Conservation (phyloP, 139 green algal species). For the Pseudopediastrum boryanum region DNA sequence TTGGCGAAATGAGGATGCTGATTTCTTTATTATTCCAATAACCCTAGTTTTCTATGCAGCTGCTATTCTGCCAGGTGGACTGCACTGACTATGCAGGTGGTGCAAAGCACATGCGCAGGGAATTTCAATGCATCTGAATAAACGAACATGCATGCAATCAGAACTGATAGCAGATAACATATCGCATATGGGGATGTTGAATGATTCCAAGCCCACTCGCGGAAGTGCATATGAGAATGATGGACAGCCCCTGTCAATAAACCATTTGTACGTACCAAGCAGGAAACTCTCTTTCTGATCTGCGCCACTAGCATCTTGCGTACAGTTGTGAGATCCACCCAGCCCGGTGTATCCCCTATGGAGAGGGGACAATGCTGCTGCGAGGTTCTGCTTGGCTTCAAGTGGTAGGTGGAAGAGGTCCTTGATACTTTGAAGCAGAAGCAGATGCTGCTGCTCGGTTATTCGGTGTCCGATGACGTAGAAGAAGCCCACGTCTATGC, state of each 20-base stretch:
- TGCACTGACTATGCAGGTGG: background rate
- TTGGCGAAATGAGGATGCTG: too few species aligned
- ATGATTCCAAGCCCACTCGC: too few species aligned
- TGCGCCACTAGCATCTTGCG: background rate
- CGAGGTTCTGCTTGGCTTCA: background rate
- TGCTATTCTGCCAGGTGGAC: too few species aligned
- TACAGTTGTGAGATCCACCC: slow-evolving; percentile 24
- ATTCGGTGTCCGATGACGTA: slow-evolving; percentile 10
- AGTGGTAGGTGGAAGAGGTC: slow-evolving; percentile 18
- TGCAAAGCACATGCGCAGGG: background rate
- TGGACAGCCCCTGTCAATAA: background rate
- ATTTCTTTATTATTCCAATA: too few species aligned
- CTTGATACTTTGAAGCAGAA: background rate
- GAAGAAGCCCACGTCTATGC: slow-evolving; percentile 25
- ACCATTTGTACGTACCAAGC: background rate
- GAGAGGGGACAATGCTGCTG: slow-evolving; percentile 9
- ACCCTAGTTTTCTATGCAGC: too few species aligned
- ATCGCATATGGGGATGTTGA: background rate
- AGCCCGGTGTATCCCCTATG: slow-evolving; percentile 26
- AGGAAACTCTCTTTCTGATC: slow-evolving; percentile 30
- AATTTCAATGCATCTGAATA: background rate
- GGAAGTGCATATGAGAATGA: background rate
- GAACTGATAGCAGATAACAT: background rate
- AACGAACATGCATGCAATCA: background rate
- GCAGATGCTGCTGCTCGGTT: background rate